phyloP scores from a whole-genome alignment of 1,284 basidiomycete species.

The Stereum hirsutum region DNA sequence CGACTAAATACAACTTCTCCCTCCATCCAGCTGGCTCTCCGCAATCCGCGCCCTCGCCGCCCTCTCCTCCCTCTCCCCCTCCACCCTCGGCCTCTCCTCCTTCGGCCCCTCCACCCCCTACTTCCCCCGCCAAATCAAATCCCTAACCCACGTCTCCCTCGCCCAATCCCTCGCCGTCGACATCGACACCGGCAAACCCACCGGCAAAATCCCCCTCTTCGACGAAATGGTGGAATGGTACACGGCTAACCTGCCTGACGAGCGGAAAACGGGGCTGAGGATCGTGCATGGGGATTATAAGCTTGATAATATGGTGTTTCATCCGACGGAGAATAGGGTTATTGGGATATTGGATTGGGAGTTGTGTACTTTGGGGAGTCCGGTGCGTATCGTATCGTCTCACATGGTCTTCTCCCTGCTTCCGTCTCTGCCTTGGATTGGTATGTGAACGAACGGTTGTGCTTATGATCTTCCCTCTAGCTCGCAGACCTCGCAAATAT shows the following conservation, averaged over 20 bases:
- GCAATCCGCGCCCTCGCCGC: slow-evolving; percentile 68
- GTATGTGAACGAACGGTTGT: background rate
- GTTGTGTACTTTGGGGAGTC: slow-evolving; percentile 85
- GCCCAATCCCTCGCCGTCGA: slow-evolving; percentile 66
- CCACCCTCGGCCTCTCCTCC: slow-evolving; percentile 57
- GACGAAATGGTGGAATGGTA: slow-evolving; percentile 77
- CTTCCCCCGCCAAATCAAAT: slow-evolving; percentile 90
- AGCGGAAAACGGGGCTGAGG: slow-evolving; percentile 60
- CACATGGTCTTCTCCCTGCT: background rate
- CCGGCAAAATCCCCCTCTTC: slow-evolving; percentile 66
- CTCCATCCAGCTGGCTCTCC: slow-evolving; percentile 59
- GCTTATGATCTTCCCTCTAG: slow-evolving; percentile 26
- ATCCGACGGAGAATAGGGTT: slow-evolving; percentile 84
- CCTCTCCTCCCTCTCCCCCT: slow-evolving; percentile 67
- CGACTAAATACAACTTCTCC: background rate
- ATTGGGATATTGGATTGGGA: slow-evolving; percentile 98
- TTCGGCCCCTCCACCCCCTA: slow-evolving; percentile 80
- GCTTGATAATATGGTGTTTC: slow-evolving; percentile 92
- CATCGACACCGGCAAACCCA: slow-evolving; percentile 47
- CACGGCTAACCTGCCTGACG: slow-evolving; percentile 60
- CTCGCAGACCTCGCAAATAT: slow-evolving; percentile 91
- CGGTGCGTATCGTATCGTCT: slow-evolving; percentile 32
- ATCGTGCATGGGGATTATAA: slow-evolving; percentile 97
- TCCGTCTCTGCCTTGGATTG: background rate
- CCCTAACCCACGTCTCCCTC: slow-evolving; percentile 64